Evolutionary conservation across 2,329 filamentous ascomycete genomes (phyloP), one percentile per base, ranked within the genome.

Genomic region (Fusarium phyllophilum): DNA sequence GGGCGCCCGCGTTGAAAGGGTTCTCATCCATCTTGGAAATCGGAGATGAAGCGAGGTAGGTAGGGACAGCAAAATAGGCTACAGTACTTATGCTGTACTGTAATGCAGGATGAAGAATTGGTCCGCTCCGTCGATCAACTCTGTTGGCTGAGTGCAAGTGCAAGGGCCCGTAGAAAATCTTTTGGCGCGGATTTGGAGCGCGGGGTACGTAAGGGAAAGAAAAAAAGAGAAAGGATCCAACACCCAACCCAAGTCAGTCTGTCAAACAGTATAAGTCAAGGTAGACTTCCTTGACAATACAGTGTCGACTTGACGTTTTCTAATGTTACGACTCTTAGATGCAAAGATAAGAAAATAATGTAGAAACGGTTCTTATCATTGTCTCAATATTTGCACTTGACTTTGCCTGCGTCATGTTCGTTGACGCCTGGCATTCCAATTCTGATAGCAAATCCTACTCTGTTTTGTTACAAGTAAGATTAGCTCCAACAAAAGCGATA

Each of bases 81-180:
- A 70, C 62, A 55, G 68, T 38, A 48, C 31, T 58, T 33, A 11
- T 58, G 42, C 24, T 51, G 41, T 67, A 74, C 66, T 69, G 33
- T 75, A 77, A 78, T 77, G 75, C 69, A 77, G 67, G 75, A 78
- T 76, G 76, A 78, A 78, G 75, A 78, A 75, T 75, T 75, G 74
- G 69, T 73, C 57, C 66, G 70, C 44, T 62, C 48, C 44, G 71
- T 74, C 54, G 70, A 74, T 74, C 71, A 66, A 69, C 56, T 72
- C 68, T 63, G 62, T 56, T 74, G 64, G 58, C 51, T 62, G 44
- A 58, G 64, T 58, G 56, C 56, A 58, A 33, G 41, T 63, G 72
- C 66, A 67, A 48, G 67, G 71, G 56, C 63, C 66, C 61, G 62
- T 61, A 77, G 70, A 76, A 78, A 78, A 78, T 75, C 49, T 75